Conservation (phyloP, 176 grass and related monocot species). For the Ensete ventricosum region DNA sequence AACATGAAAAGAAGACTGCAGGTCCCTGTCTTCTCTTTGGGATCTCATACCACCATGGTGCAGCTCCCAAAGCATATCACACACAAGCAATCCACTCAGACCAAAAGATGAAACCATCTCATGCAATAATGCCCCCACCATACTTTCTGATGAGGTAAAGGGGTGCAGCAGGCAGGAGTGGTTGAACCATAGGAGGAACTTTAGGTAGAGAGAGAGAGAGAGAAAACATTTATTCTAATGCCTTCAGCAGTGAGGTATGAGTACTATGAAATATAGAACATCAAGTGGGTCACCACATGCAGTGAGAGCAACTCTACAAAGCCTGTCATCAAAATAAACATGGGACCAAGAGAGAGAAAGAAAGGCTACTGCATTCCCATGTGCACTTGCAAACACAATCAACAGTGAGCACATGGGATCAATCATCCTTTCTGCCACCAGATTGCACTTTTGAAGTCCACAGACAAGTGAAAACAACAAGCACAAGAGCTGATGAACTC, state of each 20-base stretch:
- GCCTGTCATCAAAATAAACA: too few relatives aligned
- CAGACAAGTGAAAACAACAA: neutral
- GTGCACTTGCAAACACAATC: slow-evolving; percentile 1
- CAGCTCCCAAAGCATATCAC: neutral
- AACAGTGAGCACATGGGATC: slow-evolving; percentile 7
- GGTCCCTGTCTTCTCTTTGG: neutral
- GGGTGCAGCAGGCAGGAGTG: neutral
- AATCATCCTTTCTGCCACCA: neutral
- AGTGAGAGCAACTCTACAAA: neutral
- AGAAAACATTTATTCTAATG: neutral
- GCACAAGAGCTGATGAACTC: neutral
- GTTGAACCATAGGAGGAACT: neutral
- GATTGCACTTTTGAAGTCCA: neutral
- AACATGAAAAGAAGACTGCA: neutral
- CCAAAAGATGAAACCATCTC: neutral
- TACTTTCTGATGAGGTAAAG: neutral
- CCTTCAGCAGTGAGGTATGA: neutral
- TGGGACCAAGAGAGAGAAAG: neutral
- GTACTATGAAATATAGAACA: neutral
- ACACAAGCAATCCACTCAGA: neutral
- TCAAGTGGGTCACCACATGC: neutral
- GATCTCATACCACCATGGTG: neutral
- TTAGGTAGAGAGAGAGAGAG: neutral
- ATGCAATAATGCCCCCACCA: neutral
- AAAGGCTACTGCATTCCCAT: neutral